Conservation (phyloP, 2,329 filamentous ascomycete genomes). For the Aspergillus spinulosporus region DNA sequence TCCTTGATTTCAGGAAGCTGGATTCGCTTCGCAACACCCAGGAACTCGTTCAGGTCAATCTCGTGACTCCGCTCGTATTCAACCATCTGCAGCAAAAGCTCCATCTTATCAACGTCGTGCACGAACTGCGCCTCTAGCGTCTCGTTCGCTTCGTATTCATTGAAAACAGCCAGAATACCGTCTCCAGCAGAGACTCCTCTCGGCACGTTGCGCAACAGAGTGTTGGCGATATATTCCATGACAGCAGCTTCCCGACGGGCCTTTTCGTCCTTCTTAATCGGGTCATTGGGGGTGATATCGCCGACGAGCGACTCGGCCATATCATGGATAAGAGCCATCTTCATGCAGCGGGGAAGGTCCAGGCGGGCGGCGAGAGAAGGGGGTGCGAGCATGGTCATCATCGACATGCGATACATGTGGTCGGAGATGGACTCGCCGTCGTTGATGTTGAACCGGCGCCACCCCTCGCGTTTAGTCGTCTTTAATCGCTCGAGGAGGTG, state of each 20-base stretch:
- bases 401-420: constrained; percentile 99
- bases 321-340: constrained; percentile 95
- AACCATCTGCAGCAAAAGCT: constrained; percentile 90
- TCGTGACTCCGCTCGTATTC: constrained; percentile 82
- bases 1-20: constrained; percentile 72
- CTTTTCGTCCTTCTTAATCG: constrained; percentile 81
- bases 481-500: constrained; percentile 92
- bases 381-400: constrained; percentile 91
- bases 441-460: constrained; percentile 80
- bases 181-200: constrained; percentile 64
- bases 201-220: constrained; percentile 71
- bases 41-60: constrained; percentile 83
- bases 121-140: constrained; percentile 87
- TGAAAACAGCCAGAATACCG: constrained; percentile 79
- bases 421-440: constrained; percentile 86
- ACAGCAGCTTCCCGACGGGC: constrained; percentile 79
- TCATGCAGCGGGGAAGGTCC: constrained; percentile 80
- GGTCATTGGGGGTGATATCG: constrained; percentile 91
- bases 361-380: constrained; percentile 68
- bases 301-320: constrained; percentile 96
- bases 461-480: constrained; percentile 94
- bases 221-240: constrained; percentile 84
- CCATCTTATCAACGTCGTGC: constrained; percentile 96
- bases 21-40: constrained; percentile 72
- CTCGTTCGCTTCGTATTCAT: constrained; percentile 88